Conservation (phyloP, 805 yeast genomes). For the Cyberlindnera americana region DNA sequence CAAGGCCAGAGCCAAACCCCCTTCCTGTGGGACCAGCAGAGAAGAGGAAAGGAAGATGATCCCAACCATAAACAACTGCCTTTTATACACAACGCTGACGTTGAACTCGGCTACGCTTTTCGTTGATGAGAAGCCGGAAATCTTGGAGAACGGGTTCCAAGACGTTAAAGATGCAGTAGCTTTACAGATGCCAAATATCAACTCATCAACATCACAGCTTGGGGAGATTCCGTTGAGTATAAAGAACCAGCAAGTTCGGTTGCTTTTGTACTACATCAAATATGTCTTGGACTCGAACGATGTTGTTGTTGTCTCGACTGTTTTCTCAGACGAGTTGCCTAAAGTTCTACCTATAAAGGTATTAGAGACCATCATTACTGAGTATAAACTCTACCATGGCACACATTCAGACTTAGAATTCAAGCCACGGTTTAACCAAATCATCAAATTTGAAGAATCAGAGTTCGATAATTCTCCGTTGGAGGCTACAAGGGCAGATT, state of each 20-base stretch:
- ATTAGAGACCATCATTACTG: constrained; percentile 36
- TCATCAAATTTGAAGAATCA: constrained; percentile 50
- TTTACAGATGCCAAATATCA: constrained; percentile 51
- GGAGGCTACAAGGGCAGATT: constrained; percentile 45
- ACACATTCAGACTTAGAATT: constrained; percentile 34
- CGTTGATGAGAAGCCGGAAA: constrained; percentile 48
- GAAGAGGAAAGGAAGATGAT: too few species aligned
- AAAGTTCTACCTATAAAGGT: constrained; percentile 21
- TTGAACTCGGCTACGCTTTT: constrained; percentile 57
- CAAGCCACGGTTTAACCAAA: constrained; percentile 52
- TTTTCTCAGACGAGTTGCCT: constrained; percentile 19
- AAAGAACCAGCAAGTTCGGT: constrained; percentile 7
- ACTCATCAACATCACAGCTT: constrained; percentile 37
- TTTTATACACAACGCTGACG: constrained; percentile 46
- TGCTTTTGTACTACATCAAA: constrained; percentile 22
- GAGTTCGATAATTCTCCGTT: constrained; percentile 31
- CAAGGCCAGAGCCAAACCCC: too few species aligned
- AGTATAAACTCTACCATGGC: constrained; percentile 30
- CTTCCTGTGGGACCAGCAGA: too few species aligned
- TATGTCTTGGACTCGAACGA: constrained; percentile 22
- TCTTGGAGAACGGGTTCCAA: constrained; percentile 38
- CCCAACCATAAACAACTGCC: constrained; percentile 9
- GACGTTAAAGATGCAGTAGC: constrained; percentile 53
- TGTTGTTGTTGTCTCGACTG: constrained; percentile 22
- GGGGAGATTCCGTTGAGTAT: constrained; percentile 24